Base-by-base conservation (phyloP, 371 early-diverging fungal species). In the Mucor piriformis region DNA sequence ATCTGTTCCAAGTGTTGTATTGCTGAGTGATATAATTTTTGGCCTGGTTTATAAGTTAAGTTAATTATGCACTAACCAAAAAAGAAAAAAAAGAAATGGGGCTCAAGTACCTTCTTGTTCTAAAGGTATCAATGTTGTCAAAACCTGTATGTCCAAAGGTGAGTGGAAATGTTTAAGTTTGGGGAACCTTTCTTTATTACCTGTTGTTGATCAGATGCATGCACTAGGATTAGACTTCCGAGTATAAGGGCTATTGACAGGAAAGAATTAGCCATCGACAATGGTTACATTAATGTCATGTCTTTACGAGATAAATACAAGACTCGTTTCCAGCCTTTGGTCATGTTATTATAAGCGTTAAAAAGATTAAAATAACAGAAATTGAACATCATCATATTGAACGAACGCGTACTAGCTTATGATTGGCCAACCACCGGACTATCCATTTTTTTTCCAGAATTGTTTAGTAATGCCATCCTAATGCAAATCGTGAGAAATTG, bases 11-110 rank as follows among this genome's bases (percentile, higher is more conserved):
- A 43, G 21, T 73, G 64, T 24, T 69, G 64, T 23, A 69, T 27
- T 5, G 77, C 77, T 46, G 56, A 49, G 25, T 66, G 52, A 38
- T 73, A 76, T 16, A 76, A 38, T 21, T 54, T 53, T 48, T 71
- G 65, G n/a, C 77, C 77, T 67, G n/a, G n/a, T n/a, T n/a, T n/a
- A n/a, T n/a, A n/a, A n/a, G n/a, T n/a, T n/a, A n/a, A n/a, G n/a
- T n/a, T n/a, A n/a, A 3, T 24, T 24, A 21, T 24, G 11, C 21
- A 38, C 1, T 11, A 34, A 4, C 1, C 7, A 34, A 34, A 13
- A 34, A 4, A 34, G 34, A 34, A 34, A 34, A n/a, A n/a, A n/a
- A n/a, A n/a, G n/a, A n/a, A n/a, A n/a, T 1, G 29, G 4, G 29
- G 29, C 29, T 8, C 29, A 29, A 1, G 4, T 29, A 29, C 29